A percentile compares a stretch with the other conserved stretches of the same genome.
phyloP scores from a whole-genome alignment of 371 early-diverging fungal species.

The Basidiobolus meristosporus region DNA sequence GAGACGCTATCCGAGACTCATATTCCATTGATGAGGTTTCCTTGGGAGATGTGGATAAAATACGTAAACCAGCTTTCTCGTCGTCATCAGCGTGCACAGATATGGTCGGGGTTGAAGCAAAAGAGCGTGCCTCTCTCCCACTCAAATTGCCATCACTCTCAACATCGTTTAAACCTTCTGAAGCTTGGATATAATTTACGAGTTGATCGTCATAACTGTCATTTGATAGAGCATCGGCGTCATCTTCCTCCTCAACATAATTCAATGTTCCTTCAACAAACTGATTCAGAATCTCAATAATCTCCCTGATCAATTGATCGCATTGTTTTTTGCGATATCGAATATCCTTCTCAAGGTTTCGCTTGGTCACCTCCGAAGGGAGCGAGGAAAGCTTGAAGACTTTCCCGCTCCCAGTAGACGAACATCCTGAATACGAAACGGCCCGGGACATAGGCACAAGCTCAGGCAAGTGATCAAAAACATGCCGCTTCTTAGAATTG shows the following conservation, averaged over 20 bases:
- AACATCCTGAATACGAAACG: too few species aligned
- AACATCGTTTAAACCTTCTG: slow-evolving; percentile 13
- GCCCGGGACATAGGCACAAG: too few species aligned
- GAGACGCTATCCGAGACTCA: too few species aligned
- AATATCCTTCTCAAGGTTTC: too few species aligned
- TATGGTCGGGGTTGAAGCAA: slow-evolving; percentile 1
- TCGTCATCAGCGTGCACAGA: background rate
- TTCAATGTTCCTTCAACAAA: slow-evolving; percentile 43
- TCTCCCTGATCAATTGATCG: slow-evolving; percentile 15
- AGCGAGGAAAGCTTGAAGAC: too few species aligned
- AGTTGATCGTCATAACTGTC: slow-evolving; percentile 9
- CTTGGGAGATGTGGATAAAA: background rate
- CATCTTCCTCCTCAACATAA: slow-evolving; percentile 21
- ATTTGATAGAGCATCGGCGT: slow-evolving; percentile 6
- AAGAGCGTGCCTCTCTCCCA: slow-evolving; percentile 10
- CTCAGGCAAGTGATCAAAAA: too few species aligned
- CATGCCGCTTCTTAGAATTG: too few species aligned
- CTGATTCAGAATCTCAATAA: slow-evolving; percentile 50
- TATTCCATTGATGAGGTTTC: slow-evolving; percentile 6
- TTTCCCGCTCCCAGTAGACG: too few species aligned
- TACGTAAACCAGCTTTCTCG: slow-evolving; percentile 12
- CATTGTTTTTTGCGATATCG: too few species aligned
- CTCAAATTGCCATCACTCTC: slow-evolving; percentile 16
- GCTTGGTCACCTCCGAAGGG: too few species aligned
- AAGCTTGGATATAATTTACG: slow-evolving; percentile 8